Evolutionary conservation across 208 protist genomes (phyloP), one percentile per base, ranked within the genome.

Genomic region (Strigomonas culicis): DNA sequence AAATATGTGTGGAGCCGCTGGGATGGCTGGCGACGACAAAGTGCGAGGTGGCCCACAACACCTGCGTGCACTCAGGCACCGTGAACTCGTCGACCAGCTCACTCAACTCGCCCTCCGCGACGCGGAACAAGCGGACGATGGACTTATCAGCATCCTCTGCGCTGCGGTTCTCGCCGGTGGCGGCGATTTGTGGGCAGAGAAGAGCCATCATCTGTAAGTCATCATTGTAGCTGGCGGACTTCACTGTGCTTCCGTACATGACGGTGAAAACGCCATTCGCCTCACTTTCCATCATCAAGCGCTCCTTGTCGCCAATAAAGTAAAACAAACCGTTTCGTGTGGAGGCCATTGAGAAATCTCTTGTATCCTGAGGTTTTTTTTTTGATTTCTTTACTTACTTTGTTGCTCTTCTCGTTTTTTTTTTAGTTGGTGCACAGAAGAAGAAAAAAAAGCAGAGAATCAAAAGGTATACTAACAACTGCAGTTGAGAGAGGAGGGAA

Each of bases 241-340:
- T 53, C 19, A 77, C 72, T 2, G 34, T 41, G 49, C 79, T 74
- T n/a, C 75, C 79, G 68, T 80, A 84, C 11, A 81, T 6, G 0
- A 84, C 50, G 2, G 3, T 25, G 28, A 74, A 74, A 11, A 10
- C 49, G 46, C 34, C 41, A 4, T 13, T 30, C 4, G 7, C 30
- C 21, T 6, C 25, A 2, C 7, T 19, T 25, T 70, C 60, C 7
- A 70, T 4, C 24, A 32, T n/a, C 17, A 67, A 31, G 24, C 39
- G 22, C 19, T 30, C n/a, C 0, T 69, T 61, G 0, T 30, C 61
- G 58, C 72, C 65, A 13, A 72, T 55, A 27, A 30, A 58, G 39
- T 71, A 75, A 0, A 80, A 32, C 44, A 80, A 80, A 15, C 70
- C 56, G 28, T 58, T 61, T 44, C 75, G 64, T 27, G 47, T 66